A percentile compares a stretch with the other conserved stretches of the same genome.
phyloP scores from a whole-genome alignment of 176 grass and related monocot genomes.

The Pontederia paniculata region DNA sequence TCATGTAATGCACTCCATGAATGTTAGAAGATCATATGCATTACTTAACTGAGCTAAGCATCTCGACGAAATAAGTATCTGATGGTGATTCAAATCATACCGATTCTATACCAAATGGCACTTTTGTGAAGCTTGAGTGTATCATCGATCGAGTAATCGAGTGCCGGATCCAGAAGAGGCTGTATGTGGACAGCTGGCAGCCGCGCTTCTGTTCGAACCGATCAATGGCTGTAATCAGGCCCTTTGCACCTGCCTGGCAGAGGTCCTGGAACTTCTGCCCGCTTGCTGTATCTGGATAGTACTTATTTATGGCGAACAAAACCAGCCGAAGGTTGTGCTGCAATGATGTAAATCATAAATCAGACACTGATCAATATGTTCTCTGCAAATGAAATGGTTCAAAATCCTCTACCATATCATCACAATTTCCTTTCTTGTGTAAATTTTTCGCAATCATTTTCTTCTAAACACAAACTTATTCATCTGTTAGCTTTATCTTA shows the following conservation, averaged over 20 bases:
- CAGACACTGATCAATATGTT: too few relatives aligned
- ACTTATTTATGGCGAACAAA: constrained; percentile 74
- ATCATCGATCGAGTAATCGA: constrained; percentile 63
- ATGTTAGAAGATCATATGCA: too few relatives aligned
- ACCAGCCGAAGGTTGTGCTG: constrained; percentile 91
- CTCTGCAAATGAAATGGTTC: too few relatives aligned
- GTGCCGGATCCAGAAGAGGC: constrained; percentile 86
- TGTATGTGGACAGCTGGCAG: constrained; percentile 71
- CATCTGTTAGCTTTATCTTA: too few relatives aligned
- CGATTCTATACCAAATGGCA: constrained; percentile 73
- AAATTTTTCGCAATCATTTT: too few relatives aligned
- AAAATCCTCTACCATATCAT: too few relatives aligned
- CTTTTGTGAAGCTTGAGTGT: constrained; percentile 69
- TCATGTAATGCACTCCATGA: too few relatives aligned
- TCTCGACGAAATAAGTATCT: too few relatives aligned
- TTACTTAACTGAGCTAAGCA: too few relatives aligned
- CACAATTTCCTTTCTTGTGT: too few relatives aligned
- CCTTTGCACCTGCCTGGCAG: constrained; percentile 76
- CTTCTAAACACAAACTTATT: too few relatives aligned
- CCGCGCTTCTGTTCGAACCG: constrained; percentile 75
- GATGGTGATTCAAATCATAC: constrained; percentile 20
- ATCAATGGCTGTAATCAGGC: constrained; percentile 68
- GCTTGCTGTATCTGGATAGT: constrained; percentile 49
- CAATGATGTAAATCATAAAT: background rate
- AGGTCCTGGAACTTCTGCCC: constrained; percentile 60